Evolutionary conservation across 2,329 filamentous ascomycete genomes (phyloP), one percentile per base, ranked within the genome.

Genomic region (Zopfia rhizophila): DNA sequence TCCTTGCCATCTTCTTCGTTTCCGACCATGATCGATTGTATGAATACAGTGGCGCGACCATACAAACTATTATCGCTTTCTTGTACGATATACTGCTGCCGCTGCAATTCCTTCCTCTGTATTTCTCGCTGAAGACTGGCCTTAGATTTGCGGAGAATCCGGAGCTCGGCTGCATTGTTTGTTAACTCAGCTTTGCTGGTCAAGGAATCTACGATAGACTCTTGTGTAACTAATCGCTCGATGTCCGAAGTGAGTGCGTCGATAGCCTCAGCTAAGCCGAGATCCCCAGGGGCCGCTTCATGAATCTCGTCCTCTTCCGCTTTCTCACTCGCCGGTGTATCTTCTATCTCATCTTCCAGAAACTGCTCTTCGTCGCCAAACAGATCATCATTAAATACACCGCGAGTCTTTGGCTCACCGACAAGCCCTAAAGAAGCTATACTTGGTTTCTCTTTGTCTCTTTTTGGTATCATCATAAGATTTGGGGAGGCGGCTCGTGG

Each of bases 21-120:
- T 5, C 91, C 93, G 11, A 97, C 90, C 74, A 96, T 91, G 41
- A 96, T 92, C 0, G 90, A 90, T 65, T 94, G 94, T 67, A 99
- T 97, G 60, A 84, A 88, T 60, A 97, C 85, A 0, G 86, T 90
- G 2, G 94, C 93, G 13, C 93, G 89, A 2, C 94, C 94, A 63
- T 96, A 97, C 17, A 99, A 79, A 69, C 91, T 96, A 70, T 96
- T 99, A 69, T 99, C 95, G 65, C 91, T 97, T 72, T 99, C 94
- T 72, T 99, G 94, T 6, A 97, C 86, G 32, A 96, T 90, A 61
- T 99, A 99, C 68, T 99, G 95, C 70, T 96, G 94, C 39, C 92
- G 84, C 69, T 99, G 94, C 64, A 99, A 82, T 72, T 97, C 93
- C 68, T 97, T 99, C 23, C 92, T 86, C 45, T 91, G 84, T 42